These are phyloP conservation scores for Tulasnella sp. DNA, from an alignment of 768 basidiomycete species.

Conservation along the genomic window DNA sequence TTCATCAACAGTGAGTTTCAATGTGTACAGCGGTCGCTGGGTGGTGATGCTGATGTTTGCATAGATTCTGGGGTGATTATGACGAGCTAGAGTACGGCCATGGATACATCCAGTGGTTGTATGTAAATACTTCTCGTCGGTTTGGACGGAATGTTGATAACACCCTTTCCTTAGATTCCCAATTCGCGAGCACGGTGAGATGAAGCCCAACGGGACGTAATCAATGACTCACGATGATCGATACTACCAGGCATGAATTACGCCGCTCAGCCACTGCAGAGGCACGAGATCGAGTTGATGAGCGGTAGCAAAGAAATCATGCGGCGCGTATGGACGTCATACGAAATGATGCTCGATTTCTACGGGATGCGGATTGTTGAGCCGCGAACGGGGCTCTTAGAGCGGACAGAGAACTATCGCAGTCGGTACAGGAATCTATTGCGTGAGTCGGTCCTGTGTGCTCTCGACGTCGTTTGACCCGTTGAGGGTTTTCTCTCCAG, in stretches of 20 bases:
- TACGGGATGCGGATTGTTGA: slow-evolving; percentile 60
- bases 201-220: not conserved
- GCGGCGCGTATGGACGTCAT: slow-evolving; percentile 44
- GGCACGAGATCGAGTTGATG: slow-evolving; percentile 50
- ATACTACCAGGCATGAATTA: slow-evolving; percentile 37
- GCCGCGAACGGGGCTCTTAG: slow-evolving; percentile 45
- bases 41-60: not conserved
- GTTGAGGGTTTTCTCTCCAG: slow-evolving; percentile 26
- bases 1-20: slow-evolving; percentile 41
- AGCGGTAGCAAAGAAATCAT: slow-evolving; percentile 37
- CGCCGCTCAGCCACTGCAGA: slow-evolving; percentile 51
- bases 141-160: not conserved
- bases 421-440: slow-evolving; percentile 51
- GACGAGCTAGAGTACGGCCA: slow-evolving; percentile 52
- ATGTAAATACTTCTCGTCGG: slow-evolving; percentile 24
- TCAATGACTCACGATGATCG: not conserved
- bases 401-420: slow-evolving; percentile 36
- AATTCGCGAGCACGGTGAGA: slow-evolving; percentile 53
- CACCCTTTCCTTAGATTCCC: slow-evolving; percentile 43
- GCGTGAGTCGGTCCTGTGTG: slow-evolving; percentile 35
- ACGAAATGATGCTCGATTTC: slow-evolving; percentile 66
- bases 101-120: slow-evolving; percentile 72
- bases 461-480: too few relatives aligned
- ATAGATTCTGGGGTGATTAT: slow-evolving; percentile 56
- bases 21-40: not conserved